Conservation (phyloP, 2,329 filamentous ascomycete species). For the Ustilaginoidea virens region DNA sequence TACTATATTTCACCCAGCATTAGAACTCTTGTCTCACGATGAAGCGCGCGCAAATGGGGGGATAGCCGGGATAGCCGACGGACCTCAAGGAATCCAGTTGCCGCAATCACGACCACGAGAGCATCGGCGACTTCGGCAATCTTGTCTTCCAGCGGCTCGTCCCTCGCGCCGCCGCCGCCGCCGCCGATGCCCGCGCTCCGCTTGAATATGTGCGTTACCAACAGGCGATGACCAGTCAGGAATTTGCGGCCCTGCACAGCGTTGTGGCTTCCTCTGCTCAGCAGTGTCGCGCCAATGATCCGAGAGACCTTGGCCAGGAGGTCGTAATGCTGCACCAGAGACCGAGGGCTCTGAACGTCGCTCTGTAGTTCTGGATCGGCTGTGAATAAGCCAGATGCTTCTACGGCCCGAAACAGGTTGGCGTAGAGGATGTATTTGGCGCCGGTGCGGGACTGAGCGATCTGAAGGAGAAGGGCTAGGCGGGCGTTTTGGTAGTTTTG, state of each 20-base stretch:
- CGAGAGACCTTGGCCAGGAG: slow-evolving; percentile 68
- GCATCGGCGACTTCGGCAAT: slow-evolving; percentile 70
- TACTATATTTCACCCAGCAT: slow-evolving; percentile 16
- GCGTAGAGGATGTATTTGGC: slow-evolving; percentile 79
- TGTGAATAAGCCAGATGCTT: slow-evolving; percentile 70
- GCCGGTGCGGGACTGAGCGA: slow-evolving; percentile 72
- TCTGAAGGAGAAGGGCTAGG: slow-evolving; percentile 66
- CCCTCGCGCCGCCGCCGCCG: slow-evolving; percentile 19
- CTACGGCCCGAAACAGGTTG: slow-evolving; percentile 69
- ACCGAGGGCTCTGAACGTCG: slow-evolving; percentile 51
- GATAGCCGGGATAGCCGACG: slow-evolving; percentile 3
- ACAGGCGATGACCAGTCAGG: slow-evolving; percentile 64
- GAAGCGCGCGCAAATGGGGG: background rate
- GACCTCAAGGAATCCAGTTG: slow-evolving; percentile 78
- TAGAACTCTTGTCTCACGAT: no score
- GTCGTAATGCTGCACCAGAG: slow-evolving; percentile 69
- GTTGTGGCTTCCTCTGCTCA: slow-evolving; percentile 72
- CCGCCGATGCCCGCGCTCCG: slow-evolving; percentile 64
- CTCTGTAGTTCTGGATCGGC: slow-evolving; percentile 87
- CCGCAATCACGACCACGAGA: slow-evolving; percentile 66
- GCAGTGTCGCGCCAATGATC: slow-evolving; percentile 66
- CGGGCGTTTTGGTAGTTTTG: slow-evolving; percentile 50
- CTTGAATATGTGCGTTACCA: slow-evolving; percentile 84
- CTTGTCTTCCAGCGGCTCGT: slow-evolving; percentile 36
- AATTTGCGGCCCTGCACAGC: slow-evolving; percentile 67